These are phyloP conservation scores for Epichloe gansuensis DNA, from an alignment of 2,329 filamentous ascomycete genomes.

Conservation along the genomic window DNA sequence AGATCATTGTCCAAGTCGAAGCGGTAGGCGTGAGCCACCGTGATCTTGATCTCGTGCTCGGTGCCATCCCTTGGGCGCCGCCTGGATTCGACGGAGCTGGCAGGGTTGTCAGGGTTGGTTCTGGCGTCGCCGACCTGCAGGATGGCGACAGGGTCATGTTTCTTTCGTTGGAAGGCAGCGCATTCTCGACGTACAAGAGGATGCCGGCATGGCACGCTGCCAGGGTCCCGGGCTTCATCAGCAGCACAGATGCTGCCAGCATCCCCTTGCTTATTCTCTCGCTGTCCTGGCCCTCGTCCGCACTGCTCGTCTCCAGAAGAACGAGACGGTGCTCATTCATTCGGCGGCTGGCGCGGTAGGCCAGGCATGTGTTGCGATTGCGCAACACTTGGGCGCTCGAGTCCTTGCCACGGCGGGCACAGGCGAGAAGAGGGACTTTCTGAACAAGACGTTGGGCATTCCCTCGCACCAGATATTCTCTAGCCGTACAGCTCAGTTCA, in stretches of 20 bases:
- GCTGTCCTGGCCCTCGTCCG: constrained; percentile 5
- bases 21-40: constrained; percentile 12
- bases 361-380: constrained; percentile 8
- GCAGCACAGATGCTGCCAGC: constrained; percentile 18
- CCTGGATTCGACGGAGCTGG: constrained; percentile 16
- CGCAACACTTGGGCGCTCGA: constrained; percentile 8
- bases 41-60: constrained; percentile 12
- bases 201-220: constrained; percentile 8
- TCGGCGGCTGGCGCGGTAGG: constrained; percentile 12
- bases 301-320: constrained; percentile 17
- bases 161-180: constrained; percentile 6
- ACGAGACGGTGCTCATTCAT: constrained; percentile 21
- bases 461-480: constrained; percentile 17
- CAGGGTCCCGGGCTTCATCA: constrained; percentile 3
- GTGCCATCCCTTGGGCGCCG: constrained; percentile 12
- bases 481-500: constrained; percentile 14
- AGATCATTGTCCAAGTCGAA: constrained; percentile 11
- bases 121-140: constrained; percentile 7
- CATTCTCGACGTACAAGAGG: constrained; percentile 10
- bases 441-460: constrained; percentile 15
- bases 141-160: constrained; percentile 12
- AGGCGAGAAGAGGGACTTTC: constrained; percentile 15
- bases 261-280: constrained; percentile 9
- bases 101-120: constrained; percentile 11
- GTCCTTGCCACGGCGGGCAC: constrained; percentile 19